phyloP scores from a whole-genome alignment of 192 early-diverging fungal genomes.

The Backusella morwellensis region DNA sequence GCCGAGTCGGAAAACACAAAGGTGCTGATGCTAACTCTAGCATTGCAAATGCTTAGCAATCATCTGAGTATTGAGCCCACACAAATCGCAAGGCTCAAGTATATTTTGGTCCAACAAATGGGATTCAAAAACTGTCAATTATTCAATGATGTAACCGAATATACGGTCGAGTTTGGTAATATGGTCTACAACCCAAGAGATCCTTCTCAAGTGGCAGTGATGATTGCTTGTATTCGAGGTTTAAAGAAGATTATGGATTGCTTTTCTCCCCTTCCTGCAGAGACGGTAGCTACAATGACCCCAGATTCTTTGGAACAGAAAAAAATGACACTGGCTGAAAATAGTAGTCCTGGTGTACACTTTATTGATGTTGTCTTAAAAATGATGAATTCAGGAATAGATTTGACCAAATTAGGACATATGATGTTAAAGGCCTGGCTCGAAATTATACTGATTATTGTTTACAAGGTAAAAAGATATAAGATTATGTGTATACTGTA shows the following conservation, averaged over 20 bases:
- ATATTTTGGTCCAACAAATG: slow-evolving; percentile 44
- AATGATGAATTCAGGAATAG: slow-evolving; percentile 49
- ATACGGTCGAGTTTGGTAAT: slow-evolving; percentile 40
- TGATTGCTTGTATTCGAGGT: slow-evolving; percentile 34
- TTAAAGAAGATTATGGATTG: slow-evolving; percentile 44
- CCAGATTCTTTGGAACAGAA: slow-evolving; percentile 25
- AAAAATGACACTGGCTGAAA: slow-evolving; percentile 24
- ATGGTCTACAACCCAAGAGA: slow-evolving; percentile 39
- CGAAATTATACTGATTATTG: slow-evolving; percentile 51
- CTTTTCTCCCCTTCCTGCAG: slow-evolving; percentile 35
- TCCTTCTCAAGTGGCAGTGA: slow-evolving; percentile 29
- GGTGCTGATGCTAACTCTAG: slow-evolving; percentile 44
- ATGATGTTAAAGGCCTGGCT: slow-evolving; percentile 52
- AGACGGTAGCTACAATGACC: slow-evolving; percentile 27
- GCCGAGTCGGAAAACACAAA: slow-evolving; percentile 39
- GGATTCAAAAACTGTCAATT: slow-evolving; percentile 50
- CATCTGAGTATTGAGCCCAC: slow-evolving; percentile 42
- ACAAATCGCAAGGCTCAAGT: slow-evolving; percentile 48
- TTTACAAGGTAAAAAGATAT: slow-evolving; percentile 49
- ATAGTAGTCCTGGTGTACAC: slow-evolving; percentile 40
- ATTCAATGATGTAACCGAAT: slow-evolving; percentile 34
- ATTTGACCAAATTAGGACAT: slow-evolving; percentile 43
- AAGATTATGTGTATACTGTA: background rate
- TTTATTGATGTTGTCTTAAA: slow-evolving; percentile 55
- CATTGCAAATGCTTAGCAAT: slow-evolving; percentile 56